Base-by-base conservation (phyloP, 768 basidiomycete genomes). In the Trametes villosa region DNA sequence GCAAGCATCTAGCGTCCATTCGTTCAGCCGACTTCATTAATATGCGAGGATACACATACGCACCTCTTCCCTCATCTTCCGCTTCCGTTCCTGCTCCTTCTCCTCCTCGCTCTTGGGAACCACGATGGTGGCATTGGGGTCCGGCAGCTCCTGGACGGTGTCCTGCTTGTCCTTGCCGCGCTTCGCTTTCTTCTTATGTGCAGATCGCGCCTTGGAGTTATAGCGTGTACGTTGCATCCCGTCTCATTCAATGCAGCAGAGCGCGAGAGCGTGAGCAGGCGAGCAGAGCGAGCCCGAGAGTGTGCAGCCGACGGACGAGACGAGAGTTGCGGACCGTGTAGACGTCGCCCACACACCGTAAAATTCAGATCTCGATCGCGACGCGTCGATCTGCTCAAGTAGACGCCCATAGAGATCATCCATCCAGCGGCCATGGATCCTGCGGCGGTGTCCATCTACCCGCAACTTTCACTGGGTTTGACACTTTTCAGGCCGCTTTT, bases 41-140 rank as follows among this genome's bases (percentile, higher is more conserved):
- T 9, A 15, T 57, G 22, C 22, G 9, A 17, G 20, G 13, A 30
- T 12, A n/a, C 9, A 67, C 59, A 4, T 5, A 57, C 73, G 68
- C 63, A 89, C 90, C 80, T 92, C 87, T 66, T 80, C 79, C 60
- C 79, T 78, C 62, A 91, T 65, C 69, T 76, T 83, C 67, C 85
- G 86, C 64, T 78, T 86, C 66, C 81, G 77, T 44, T 88, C 85
- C 33, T 71, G 71, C 42, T 86, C 86, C 71, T 82, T 88, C 62
- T 86, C 78, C 60, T 86, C 86, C 63, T 78, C 76, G 13, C 81
- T 80, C 73, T 89, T 89, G 3, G 79, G 82, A 7, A 76, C 75
- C 45, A 88, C 66, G 38, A 92, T 80, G 15, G 78, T 78, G 38
- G 84, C 83, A 74, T 89, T 88, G 50, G 85, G 68, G 69, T 88